These are phyloP conservation scores for Fusarium concolor DNA, from an alignment of 2,329 filamentous ascomycete species.

Conservation along the genomic window DNA sequence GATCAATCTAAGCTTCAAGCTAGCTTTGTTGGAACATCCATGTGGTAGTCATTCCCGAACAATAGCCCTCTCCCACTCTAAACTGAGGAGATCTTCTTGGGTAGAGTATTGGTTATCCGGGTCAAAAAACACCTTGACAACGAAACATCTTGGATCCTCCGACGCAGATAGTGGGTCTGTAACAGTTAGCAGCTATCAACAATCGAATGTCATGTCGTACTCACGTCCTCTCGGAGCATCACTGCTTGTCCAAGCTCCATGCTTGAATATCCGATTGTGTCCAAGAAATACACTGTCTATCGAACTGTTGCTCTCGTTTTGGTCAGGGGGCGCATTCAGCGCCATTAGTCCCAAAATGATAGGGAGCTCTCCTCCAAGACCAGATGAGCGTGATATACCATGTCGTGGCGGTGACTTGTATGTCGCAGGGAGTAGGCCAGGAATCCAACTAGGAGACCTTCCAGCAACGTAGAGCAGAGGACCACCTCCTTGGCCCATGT, in stretches of 20 bases:
- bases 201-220: slow-evolving; percentile 2
- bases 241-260: slow-evolving; percentile 42
- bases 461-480: slow-evolving; percentile 50
- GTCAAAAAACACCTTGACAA: slow-evolving; percentile 52
- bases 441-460: slow-evolving; percentile 53
- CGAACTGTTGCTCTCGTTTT: slow-evolving; percentile 2
- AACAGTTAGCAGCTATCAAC: slow-evolving; percentile 1
- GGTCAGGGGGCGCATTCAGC: slow-evolving; percentile 39
- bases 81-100: slow-evolving; percentile 26
- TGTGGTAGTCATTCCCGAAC: slow-evolving; percentile 38
- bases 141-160: slow-evolving; percentile 49
- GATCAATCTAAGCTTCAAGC: slow-evolving; percentile 27
- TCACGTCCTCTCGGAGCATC: slow-evolving; percentile 45
- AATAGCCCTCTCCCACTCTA: slow-evolving; percentile 46
- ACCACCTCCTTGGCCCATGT: slow-evolving; percentile 20
- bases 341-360: slow-evolving; percentile 57
- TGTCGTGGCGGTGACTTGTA: slow-evolving; percentile 41
- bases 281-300: slow-evolving; percentile 44
- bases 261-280: slow-evolving; percentile 41
- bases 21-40: neutral
- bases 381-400: slow-evolving; percentile 40
- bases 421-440: slow-evolving; percentile 50
- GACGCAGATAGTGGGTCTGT: slow-evolving; percentile 42
- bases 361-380: slow-evolving; percentile 54
- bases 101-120: slow-evolving; percentile 48